These are phyloP conservation scores for Candida glucosophila DNA, from an alignment of 1,139 yeast species.

Conservation along the genomic window DNA sequence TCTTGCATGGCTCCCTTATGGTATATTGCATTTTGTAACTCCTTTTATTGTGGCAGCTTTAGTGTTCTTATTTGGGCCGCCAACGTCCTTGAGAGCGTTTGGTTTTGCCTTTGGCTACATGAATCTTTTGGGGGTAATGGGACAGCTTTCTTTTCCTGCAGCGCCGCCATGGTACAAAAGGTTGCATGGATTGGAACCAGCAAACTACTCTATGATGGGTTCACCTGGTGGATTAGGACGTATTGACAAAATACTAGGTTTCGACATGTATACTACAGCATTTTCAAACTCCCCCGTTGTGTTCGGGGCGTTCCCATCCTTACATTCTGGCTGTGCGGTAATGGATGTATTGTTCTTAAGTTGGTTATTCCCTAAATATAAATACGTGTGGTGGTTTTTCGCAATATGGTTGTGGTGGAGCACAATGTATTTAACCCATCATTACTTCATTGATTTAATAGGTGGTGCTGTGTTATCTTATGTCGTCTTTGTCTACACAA, in stretches of 20 bases:
- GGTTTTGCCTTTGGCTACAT: slow-evolving; percentile 97
- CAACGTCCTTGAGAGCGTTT: slow-evolving; percentile 76
- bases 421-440: slow-evolving; percentile 95
- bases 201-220: slow-evolving; percentile 86
- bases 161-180: slow-evolving; percentile 99
- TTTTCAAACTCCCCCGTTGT: slow-evolving; percentile 87
- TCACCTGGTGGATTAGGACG: slow-evolving; percentile 95
- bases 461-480: slow-evolving; percentile 81
- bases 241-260: slow-evolving; percentile 72
- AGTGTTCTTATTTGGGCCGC: slow-evolving; percentile 85
- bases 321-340: slow-evolving; percentile 89
- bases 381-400: slow-evolving; percentile 60
- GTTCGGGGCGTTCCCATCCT: slow-evolving; percentile 96
- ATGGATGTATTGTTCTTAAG: slow-evolving; percentile 85
- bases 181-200: slow-evolving; percentile 79
- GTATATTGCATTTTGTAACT: slow-evolving; percentile 78
- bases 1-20: slow-evolving; percentile 94
- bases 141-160: slow-evolving; percentile 81
- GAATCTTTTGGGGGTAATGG: slow-evolving; percentile 77
- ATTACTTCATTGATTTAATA: slow-evolving; percentile 84
- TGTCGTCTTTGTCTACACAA: slow-evolving; percentile 63
- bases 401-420: slow-evolving; percentile 97
- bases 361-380: slow-evolving; percentile 68
- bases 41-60: slow-evolving; percentile 83
- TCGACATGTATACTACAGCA: slow-evolving; percentile 80